Base-by-base conservation (phyloP, 2,329 filamentous ascomycete species). In the Podosphaera xanthii region DNA sequence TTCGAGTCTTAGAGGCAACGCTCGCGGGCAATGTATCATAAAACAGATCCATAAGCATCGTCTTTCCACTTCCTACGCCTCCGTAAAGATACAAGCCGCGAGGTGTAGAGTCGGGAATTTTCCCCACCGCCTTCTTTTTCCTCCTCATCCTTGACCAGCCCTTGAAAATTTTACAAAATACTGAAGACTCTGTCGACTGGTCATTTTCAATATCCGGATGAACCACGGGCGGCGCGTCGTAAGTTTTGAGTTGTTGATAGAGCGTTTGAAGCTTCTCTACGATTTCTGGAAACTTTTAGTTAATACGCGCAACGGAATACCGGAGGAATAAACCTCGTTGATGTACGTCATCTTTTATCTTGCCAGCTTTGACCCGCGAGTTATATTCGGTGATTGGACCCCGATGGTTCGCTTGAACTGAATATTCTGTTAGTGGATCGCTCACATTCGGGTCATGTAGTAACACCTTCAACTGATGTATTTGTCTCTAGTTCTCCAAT, bases 11-110 rank as follows among this genome's bases (percentile, higher is more conserved):
- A 38, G 82, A 81, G 60, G 76, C 78, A 63, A 97, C 89, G 61
- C 84, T 84, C 14, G 75, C 70, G 0, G 92, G 92, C 31, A 97
- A 75, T 0, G 91, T 96, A 63, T 97, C 90, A 73, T 90, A 95
- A 71, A 97, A 96, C 57, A 98, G 76, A 69, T 98, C 91, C 92
- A 98, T 98, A 69, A 98, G 76, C 92, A 98, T 98, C 2, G 92
- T 98, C 77, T 98, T 98, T 62, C 92, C 92, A 67, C 88, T 94
- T 48, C 92, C 92, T 1, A 98, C 92, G 70, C 98, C 92, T 60
- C 92, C 92, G 67, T 87, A 96, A 70, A 98, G 84, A 71, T 98
- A 98, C 38, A 98, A 73, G 0, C 92, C 92, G 64, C 87, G 85
- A 0, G 92, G 92, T 0, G 96, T 75, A 63, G 84, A 77, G n/a